Evolutionary conservation across 2,329 filamentous ascomycete genomes (phyloP).

Genomic region (Apiospora marii): DNA sequence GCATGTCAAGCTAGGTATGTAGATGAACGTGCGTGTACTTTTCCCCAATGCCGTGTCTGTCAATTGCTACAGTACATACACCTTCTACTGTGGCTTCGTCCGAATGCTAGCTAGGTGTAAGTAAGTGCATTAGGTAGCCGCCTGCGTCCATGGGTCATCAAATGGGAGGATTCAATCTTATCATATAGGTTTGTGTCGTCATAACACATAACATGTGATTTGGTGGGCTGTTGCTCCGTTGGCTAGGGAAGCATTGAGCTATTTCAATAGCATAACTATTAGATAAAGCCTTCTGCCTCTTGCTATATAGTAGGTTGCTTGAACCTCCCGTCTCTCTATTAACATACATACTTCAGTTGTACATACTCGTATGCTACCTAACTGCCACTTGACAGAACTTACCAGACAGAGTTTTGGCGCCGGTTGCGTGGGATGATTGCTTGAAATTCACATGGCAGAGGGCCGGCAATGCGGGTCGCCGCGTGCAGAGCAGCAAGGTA

Average conservation of each 20-base stretch:
- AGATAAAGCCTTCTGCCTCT: neutral
- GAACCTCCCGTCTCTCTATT: neutral
- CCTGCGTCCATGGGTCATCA: neutral
- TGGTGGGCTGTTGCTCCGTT: neutral
- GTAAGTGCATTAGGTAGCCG: conserved; percentile 3
- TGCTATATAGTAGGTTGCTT: neutral
- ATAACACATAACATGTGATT: conserved; percentile 21
- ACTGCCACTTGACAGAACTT: neutral
- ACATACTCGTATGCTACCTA: neutral
- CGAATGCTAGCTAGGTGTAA: neutral
- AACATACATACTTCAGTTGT: neutral
- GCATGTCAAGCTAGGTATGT: neutral
- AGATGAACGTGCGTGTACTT: conserved; percentile 2
- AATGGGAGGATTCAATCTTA: conserved; percentile 8
- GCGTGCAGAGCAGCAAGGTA: conserved; percentile 7
- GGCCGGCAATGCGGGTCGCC: conserved; percentile 13
- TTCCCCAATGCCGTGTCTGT: neutral
- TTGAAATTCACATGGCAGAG: conserved; percentile 16
- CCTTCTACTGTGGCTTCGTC: neutral
- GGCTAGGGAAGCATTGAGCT: neutral
- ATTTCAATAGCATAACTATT: neutral
- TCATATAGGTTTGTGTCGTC: neutral
- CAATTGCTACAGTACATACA: neutral
- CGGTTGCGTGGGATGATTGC: conserved; percentile 5
- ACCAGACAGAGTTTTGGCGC: neutral